Evolutionary conservation across 371 early-diverging fungal species (phyloP).

Genomic region (Mortierella sp.): DNA sequence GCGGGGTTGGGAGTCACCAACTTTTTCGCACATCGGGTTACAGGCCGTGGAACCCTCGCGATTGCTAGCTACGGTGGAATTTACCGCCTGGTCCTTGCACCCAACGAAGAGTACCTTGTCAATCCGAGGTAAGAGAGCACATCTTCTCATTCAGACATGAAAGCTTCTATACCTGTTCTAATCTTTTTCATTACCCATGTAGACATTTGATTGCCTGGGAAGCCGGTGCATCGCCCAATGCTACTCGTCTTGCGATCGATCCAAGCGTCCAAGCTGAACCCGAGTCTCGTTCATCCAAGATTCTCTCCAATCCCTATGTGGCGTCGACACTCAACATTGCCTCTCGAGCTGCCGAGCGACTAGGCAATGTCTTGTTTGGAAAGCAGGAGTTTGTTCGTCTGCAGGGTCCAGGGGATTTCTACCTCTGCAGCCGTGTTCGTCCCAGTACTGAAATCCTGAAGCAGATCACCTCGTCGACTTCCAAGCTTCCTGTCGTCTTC

Average conservation of each 20-base stretch:
- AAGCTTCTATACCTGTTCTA: not conserved
- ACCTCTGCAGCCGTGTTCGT: slow-evolving; percentile 70
- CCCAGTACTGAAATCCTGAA: slow-evolving; percentile 57
- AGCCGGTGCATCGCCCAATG: slow-evolving; percentile 53
- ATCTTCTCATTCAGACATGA: not conserved
- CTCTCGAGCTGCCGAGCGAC: slow-evolving; percentile 39
- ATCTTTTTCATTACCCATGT: slow-evolving; percentile 1
- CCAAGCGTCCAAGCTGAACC: slow-evolving; percentile 23
- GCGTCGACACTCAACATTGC: slow-evolving; percentile 44
- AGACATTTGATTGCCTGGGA: slow-evolving; percentile 62
- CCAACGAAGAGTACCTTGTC: slow-evolving; percentile 77
- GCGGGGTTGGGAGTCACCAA: slow-evolving; percentile 69
- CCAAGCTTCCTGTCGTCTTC: slow-evolving; percentile 49
- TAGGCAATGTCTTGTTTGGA: slow-evolving; percentile 49
- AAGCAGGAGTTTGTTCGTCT: slow-evolving; percentile 71
- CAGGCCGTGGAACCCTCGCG: slow-evolving; percentile 76
- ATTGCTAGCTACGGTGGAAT: slow-evolving; percentile 79
- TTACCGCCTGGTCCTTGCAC: slow-evolving; percentile 73
- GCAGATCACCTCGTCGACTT: slow-evolving; percentile 43
- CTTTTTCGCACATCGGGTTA: slow-evolving; percentile 70
- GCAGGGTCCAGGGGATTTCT: slow-evolving; percentile 78
- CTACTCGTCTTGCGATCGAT: slow-evolving; percentile 26
- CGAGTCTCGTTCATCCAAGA: slow-evolving; percentile 45
- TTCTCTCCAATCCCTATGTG: slow-evolving; percentile 44
- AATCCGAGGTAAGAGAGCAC: slow-evolving; percentile 66